phyloP scores from a whole-genome alignment of 148 eudicot species.

The Silene conica region DNA sequence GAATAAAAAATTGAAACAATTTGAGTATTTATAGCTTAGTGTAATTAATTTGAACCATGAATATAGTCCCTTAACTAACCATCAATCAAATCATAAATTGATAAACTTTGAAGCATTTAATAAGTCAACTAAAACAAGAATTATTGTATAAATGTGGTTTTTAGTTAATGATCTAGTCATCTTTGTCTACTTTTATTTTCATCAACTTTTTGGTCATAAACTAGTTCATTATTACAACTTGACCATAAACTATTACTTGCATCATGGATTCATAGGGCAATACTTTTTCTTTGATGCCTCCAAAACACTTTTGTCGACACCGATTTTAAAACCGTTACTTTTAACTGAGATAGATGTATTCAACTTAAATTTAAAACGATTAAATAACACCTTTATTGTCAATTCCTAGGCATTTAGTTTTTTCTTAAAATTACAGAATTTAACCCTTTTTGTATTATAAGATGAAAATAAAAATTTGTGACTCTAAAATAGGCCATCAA shows the following conservation, averaged over 20 bases:
- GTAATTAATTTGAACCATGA: background rate
- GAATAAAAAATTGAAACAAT: background rate
- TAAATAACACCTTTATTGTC: no score
- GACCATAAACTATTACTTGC: background rate
- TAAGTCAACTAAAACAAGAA: background rate
- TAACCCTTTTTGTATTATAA: no score
- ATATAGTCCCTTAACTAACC: background rate
- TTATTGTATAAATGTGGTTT: background rate
- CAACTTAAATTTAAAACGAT: no score
- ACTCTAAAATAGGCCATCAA: no score
- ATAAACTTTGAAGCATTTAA: constrained; percentile 11
- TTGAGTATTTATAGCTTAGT: background rate
- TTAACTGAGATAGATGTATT: no score
- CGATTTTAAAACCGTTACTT: no score
- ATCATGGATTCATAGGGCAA: no score
- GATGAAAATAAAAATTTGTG: no score
- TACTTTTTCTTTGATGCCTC: no score
- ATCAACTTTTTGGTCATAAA: background rate
- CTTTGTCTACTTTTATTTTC: background rate
- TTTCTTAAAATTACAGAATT: no score
- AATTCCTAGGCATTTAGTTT: no score
- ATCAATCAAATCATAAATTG: background rate
- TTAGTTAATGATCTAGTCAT: background rate
- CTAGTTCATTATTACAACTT: background rate
- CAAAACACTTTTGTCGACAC: background rate